Conservation (phyloP, 2,329 filamentous ascomycete species). For the Zymoseptoria ardabiliae region DNA sequence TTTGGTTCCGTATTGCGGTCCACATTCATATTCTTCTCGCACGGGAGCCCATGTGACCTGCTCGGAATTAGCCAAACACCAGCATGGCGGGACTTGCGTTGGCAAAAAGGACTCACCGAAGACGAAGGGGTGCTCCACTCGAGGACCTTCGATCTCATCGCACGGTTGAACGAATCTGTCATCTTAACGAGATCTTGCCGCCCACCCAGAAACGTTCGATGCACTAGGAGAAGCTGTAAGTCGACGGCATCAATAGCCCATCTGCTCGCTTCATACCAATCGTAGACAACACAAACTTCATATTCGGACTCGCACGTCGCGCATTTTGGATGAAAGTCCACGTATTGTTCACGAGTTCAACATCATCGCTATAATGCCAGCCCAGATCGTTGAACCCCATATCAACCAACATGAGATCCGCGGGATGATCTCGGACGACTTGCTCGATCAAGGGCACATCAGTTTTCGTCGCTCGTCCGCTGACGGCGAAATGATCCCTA, state of each 20-base stretch:
- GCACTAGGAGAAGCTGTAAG: neutral
- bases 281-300: neutral
- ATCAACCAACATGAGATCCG: slow-evolving; percentile 22
- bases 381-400: slow-evolving; percentile 16
- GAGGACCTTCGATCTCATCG: neutral
- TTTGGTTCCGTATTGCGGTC: neutral
- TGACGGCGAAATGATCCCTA: slow-evolving; percentile 30
- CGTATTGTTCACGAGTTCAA: neutral
- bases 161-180: slow-evolving; percentile 6
- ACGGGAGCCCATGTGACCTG: neutral
- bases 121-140: neutral
- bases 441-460: slow-evolving; percentile 21
- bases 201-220: slow-evolving; percentile 6
- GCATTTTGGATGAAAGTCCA: neutral
- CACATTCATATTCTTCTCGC: slow-evolving; percentile 1
- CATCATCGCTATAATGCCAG: slow-evolving; percentile 4
- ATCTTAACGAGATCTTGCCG: slow-evolving; percentile 7
- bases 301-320: neutral
- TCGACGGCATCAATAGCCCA: neutral
- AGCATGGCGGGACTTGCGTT: neutral
- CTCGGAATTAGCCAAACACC: neutral
- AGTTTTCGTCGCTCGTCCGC: slow-evolving; percentile 29
- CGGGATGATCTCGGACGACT: slow-evolving; percentile 22
- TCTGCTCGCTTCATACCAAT: neutral
- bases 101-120: neutral